These are phyloP conservation scores for Prunus fruticosa DNA, from an alignment of 306 rosid species.

Conservation along the genomic window DNA sequence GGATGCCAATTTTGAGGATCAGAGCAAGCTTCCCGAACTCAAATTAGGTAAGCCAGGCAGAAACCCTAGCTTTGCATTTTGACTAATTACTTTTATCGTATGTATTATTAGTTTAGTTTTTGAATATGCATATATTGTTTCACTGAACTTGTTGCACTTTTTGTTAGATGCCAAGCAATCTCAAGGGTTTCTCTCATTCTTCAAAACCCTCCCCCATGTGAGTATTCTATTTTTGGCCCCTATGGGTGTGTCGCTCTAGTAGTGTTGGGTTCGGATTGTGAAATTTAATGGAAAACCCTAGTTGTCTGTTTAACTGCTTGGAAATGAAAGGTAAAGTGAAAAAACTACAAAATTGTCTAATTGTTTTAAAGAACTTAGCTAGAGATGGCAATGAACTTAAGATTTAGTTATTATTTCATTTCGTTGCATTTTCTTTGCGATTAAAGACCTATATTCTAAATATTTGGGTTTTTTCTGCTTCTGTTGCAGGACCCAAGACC, in stretches of 20 bases:
- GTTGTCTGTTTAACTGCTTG: slow-evolving; percentile 2
- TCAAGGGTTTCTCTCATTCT: slow-evolving; percentile 92
- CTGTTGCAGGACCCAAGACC: slow-evolving; percentile 84
- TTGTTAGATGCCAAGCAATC: slow-evolving; percentile 86
- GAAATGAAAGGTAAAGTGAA: slow-evolving; percentile 5
- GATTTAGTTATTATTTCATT: neutral
- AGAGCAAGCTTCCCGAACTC: slow-evolving; percentile 83
- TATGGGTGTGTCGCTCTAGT: neutral
- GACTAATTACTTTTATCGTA: neutral
- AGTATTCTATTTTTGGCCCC: slow-evolving; percentile 22
- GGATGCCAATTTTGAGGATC: slow-evolving; percentile 57
- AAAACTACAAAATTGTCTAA: neutral
- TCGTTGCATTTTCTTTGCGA: neutral
- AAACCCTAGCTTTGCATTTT: slow-evolving; percentile 11
- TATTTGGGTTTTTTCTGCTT: slow-evolving; percentile 21
- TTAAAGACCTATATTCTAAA: neutral
- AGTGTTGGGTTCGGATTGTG: neutral
- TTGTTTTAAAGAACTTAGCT: neutral
- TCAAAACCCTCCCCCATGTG: slow-evolving; percentile 76
- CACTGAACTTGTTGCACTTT: neutral
- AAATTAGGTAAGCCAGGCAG: slow-evolving; percentile 53
- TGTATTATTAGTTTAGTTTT: neutral
- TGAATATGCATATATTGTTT: slow-evolving; percentile 5
- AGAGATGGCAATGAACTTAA: neutral
- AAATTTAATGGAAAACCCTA: neutral